Evolutionary conservation across 129 eudicot genomes (phyloP), one percentile per base, ranked within the genome.

Genomic region (Chrysanthemum seticuspe): DNA sequence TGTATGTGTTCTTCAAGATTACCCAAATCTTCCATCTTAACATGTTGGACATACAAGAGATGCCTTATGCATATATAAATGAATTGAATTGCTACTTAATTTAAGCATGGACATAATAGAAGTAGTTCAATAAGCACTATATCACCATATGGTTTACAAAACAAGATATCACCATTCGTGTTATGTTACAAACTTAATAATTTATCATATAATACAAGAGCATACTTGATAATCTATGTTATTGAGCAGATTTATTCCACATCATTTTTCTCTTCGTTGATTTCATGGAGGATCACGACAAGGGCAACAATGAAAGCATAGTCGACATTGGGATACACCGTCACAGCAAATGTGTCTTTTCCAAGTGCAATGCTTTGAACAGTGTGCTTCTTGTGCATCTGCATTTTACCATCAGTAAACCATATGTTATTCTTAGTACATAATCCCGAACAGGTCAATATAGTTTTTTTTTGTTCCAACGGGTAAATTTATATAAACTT

Each of bases 291-390:
- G 51, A 85, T 81, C 51, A 78, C 86, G 6, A 85, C 74, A 10
- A 85, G 83, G 1, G 86, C 83, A 54, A 81, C 83, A 10, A 85
- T 78, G 82, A 85, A 85, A 29, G 86, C 88, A 14, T 74, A 81
- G 61, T 85, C 86, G 3, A 85, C 85, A 34, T 81, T 64, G 3
- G 88, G 88, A 58, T 81, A 78, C 63, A 85, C 86, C 1, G 81
- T 85, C 69, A 85, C 83, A 18, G 70, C 25, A 71, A 80, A 84
- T 5, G 77, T 84, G 74, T 84, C 88, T 57, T 84, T 84, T 44
- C 83, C 88, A 2, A 81, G 86, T 55, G 81, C 76, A 23, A 84
- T 60, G 76, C 83, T 84, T 52, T 75, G 71, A 13, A 75, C 83
- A 0, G 78, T 71, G 53, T 77, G 79, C 48, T 81, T 81, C 81